These are phyloP conservation scores for Dendrobium officinale DNA, from an alignment of 106 monocot genomes.

Conservation along the genomic window DNA sequence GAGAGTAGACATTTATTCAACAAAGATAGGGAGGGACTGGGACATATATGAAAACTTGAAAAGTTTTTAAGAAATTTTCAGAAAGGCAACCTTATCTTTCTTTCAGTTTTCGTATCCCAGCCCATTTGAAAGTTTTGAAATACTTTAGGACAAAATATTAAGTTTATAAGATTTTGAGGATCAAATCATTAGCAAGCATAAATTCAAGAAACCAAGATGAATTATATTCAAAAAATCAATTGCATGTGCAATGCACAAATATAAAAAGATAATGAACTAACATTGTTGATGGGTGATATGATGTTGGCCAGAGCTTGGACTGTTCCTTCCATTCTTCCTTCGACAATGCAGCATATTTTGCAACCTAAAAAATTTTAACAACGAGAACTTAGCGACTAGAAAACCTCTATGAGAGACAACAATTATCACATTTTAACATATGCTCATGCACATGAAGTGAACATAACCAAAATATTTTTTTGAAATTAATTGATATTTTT, in stretches of 20 bases:
- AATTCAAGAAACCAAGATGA: not conserved
- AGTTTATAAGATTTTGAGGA: not conserved
- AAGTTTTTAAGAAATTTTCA: not conserved
- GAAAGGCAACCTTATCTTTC: not conserved
- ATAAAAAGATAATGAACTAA: slow-evolving; percentile 16
- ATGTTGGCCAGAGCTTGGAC: slow-evolving; percentile 93
- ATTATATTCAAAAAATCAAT: not conserved
- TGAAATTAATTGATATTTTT: too few species aligned
- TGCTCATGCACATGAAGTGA: too few species aligned
- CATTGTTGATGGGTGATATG: slow-evolving; percentile 73
- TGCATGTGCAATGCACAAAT: not conserved
- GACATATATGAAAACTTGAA: too few species aligned
- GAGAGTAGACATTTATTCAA: too few species aligned
- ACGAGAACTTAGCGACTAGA: not conserved
- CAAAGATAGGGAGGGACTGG: too few species aligned
- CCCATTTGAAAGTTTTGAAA: not conserved
- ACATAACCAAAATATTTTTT: too few species aligned
- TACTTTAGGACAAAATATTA: not conserved
- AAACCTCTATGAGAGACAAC: not conserved
- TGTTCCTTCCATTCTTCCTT: slow-evolving; percentile 97
- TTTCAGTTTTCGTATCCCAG: not conserved
- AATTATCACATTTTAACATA: not conserved
- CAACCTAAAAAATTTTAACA: slow-evolving; percentile 48
- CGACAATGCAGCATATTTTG: slow-evolving; percentile 59
- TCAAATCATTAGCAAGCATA: not conserved